phyloP scores from a whole-genome alignment of 2,329 filamentous ascomycete species.

The Alternaria viburni region DNA sequence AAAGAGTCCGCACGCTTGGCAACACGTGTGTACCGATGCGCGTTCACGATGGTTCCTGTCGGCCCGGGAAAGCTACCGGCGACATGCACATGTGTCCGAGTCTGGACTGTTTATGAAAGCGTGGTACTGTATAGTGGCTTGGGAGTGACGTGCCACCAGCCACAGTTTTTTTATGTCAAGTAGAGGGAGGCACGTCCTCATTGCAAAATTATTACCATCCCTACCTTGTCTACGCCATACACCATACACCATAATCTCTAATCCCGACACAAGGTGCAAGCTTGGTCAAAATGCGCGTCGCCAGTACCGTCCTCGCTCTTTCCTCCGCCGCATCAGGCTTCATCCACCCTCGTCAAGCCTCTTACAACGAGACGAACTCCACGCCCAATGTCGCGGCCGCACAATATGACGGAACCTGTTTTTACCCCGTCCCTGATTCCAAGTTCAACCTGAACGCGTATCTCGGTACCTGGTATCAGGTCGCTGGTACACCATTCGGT shows the following conservation, averaged over 20 bases:
- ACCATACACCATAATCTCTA: not conserved
- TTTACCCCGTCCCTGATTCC: constrained; percentile 34
- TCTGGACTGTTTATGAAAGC: not conserved
- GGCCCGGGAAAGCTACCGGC: constrained; percentile 18
- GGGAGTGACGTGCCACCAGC: constrained; percentile 9
- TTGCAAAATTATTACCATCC: not conserved
- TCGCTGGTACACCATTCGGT: constrained; percentile 39
- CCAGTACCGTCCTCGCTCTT: constrained; percentile 21
- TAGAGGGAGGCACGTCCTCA: not conserved
- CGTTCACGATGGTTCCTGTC: not conserved
- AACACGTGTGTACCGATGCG: not conserved
- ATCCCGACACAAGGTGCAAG: not conserved
- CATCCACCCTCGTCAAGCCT: constrained; percentile 13
- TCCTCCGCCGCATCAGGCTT: constrained; percentile 24
- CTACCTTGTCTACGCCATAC: not conserved
- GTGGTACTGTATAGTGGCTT: not conserved
- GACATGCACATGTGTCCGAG: constrained; percentile 3
- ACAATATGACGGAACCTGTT: constrained; percentile 36
- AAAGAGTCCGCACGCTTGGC: constrained; percentile 6
- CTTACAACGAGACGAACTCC: constrained; percentile 13
- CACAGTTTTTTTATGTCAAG: not conserved
- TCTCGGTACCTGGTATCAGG: constrained; percentile 40
- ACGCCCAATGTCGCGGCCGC: constrained; percentile 25
- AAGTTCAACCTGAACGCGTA: constrained; percentile 36
- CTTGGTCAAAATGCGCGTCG: constrained; percentile 22